Percentiles rank a stretch among this genome's conserved stretches.
Conservation (phyloP, 140 eudicot species). For the Flaveria floridana region DNA sequence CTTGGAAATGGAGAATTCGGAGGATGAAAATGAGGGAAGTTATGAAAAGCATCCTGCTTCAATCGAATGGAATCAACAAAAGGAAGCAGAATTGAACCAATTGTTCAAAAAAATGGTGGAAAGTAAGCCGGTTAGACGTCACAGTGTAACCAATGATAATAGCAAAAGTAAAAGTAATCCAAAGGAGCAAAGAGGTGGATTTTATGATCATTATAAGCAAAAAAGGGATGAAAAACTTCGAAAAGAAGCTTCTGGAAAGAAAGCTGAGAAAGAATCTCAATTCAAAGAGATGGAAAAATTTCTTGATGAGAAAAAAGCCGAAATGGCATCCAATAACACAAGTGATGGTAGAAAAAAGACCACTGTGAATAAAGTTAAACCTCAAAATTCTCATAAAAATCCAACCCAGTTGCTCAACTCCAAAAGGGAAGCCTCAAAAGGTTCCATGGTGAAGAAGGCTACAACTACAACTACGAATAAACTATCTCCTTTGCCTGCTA, state of each 20-base stretch:
- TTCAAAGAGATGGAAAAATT: conserved; percentile 43
- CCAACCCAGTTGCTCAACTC: conserved; percentile 38
- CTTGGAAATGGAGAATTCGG: conserved; percentile 33
- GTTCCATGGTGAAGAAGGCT: conserved; percentile 56
- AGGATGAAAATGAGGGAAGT: conserved; percentile 11
- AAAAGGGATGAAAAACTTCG: conserved; percentile 69
- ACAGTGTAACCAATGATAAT: conserved; percentile 36
- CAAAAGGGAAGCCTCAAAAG: conserved; percentile 46
- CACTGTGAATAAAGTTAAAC: conserved; percentile 40
- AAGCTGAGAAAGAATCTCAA: conserved; percentile 62
- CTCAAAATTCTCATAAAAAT: conserved; percentile 52
- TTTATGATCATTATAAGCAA: conserved; percentile 69
- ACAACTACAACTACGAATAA: conserved; percentile 40
- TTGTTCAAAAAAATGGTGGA: conserved; percentile 79
- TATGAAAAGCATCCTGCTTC: conserved; percentile 58
- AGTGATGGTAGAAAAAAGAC: conserved; percentile 41
- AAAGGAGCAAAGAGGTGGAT: conserved; percentile 61
- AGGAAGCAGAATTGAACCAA: conserved; percentile 90
- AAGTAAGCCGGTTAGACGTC: conserved; percentile 60
- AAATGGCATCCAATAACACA: conserved; percentile 46
- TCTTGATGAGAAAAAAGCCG: conserved; percentile 67
- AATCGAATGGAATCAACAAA: conserved; percentile 77
- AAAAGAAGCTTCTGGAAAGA: conserved; percentile 55
- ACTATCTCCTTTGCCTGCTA: conserved; percentile 67
- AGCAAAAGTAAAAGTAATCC: conserved; percentile 42